These are phyloP conservation scores for Exophiala sideris DNA, from an alignment of 2,329 filamentous ascomycete species.

Conservation along the genomic window DNA sequence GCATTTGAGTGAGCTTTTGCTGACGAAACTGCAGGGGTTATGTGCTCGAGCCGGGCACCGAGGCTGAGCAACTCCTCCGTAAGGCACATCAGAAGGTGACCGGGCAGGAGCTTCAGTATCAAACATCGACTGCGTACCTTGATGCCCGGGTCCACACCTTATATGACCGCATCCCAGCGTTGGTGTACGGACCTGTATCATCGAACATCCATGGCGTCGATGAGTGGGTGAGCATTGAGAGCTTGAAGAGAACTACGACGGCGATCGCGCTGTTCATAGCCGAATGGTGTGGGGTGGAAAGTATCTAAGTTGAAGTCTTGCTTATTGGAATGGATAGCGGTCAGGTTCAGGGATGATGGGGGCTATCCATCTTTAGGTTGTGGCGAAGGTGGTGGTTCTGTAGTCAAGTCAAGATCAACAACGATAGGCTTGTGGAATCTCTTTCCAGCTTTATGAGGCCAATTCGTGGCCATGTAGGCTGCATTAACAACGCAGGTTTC, in stretches of 20 bases:
- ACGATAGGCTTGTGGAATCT: conserved; percentile 75
- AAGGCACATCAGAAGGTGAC: conserved; percentile 26
- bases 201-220: conserved; percentile 50
- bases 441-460: conserved; percentile 60
- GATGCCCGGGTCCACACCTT: conserved; percentile 20
- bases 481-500: conserved; percentile 82
- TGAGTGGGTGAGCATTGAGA: conserved; percentile 50
- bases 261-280: conserved; percentile 24
- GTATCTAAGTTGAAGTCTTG: conserved; percentile 6
- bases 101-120: conserved; percentile 19
- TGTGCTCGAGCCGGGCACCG: conserved; percentile 30
- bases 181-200: conserved; percentile 21
- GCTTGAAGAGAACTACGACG: conserved; percentile 26
- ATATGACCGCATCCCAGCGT: conserved; percentile 21
- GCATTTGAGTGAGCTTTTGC: too few relatives aligned
- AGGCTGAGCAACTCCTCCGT: conserved; percentile 24
- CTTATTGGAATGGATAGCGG: background rate
- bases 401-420: conserved; percentile 72
- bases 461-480: conserved; percentile 66
- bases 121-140: conserved; percentile 20
- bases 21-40: conserved; percentile 12
- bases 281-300: conserved; percentile 22
- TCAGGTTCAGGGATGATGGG: background rate
- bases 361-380: background rate
- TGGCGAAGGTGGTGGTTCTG: conserved; percentile 29